Evolutionary conservation across 2,329 filamentous ascomycete genomes (phyloP), one percentile per base, ranked within the genome.

Genomic region (Fusarium citri): DNA sequence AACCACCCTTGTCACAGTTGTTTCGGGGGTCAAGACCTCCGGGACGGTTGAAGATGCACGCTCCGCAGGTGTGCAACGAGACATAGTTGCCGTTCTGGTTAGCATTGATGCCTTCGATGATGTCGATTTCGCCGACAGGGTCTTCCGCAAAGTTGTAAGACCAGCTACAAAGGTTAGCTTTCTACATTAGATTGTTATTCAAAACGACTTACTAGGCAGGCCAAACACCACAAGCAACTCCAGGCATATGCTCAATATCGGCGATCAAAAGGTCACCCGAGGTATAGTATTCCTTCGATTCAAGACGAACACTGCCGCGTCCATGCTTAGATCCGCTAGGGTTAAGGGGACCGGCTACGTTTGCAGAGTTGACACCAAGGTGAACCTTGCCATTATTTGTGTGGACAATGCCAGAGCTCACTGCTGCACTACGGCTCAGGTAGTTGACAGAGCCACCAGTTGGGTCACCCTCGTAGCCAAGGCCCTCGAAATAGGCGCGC

Each of bases 241-340:
- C 61, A 8, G 61, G 61, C 61, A 64, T 64, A 18, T 64, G 57
- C 23, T 62, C 61, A 15, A 64, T 64, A 48, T 64, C 61, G 7
- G 61, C 61, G 14, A 64, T 64, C 30, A 64, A n/a, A 6, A 64
- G 41, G 8, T 37, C 34, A 37, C 61, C 61, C 2, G 61, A 64
- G 40, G 57, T 64, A 3, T 50, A 64, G 0, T 51, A 56, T 15
- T 62, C 61, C 57, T 64, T 64, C 1, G 61, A 64, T 34, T 64
- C 61, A 8, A 64, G 22, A 34, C 61, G 61, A 22, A 64, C 61
- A 12, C 61, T 64, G 14, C 47, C 40, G 2, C 61, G 57, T 20
- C 61, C 61, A 31, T 64, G 61, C 23, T 34, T 56, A 9, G 30
- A 47, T 16, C 31, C 46, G 4, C 22, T 49, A 10, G 57, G 45